Base-by-base conservation (phyloP, 495 filamentous ascomycete genomes). In the Penicillium herquei region DNA sequence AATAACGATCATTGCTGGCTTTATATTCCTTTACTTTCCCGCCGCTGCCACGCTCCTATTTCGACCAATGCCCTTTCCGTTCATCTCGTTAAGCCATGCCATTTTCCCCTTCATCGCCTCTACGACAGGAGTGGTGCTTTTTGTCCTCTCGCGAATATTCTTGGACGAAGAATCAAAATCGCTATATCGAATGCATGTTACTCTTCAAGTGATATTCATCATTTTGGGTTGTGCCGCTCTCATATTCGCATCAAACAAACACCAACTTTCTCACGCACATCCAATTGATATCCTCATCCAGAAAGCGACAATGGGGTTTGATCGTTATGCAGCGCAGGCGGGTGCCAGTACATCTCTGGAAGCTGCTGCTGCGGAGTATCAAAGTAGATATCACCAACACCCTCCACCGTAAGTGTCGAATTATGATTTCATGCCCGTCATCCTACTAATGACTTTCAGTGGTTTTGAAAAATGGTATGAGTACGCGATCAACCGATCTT, bases 381-480 rank as follows among this genome's bases (percentile, higher is more conserved):
- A 61, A 31, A 63, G 56, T 41, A 70, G 74, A 57, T 79, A 81
- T 55, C 58, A 69, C n/a, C 75, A 75, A 39, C 66, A 76, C 51
- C 80, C 80, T 6, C 80, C 80, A 54, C 78, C 80, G 66, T 75
- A 56, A 59, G 66, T 61, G 34, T 26, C 21, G 4, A 37, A 7
- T 39, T 39, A 30, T 26, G 13, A n/a, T 7, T 18, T 0, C 21
- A 26, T 26, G 21, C 1, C n/a, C n/a, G n/a, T n/a, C 21, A 26
- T 7, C 18, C 8, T 33, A 21, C 58, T 71, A 53, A 71, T 35
- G 0, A 16, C 3, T 37, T 41, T 12, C 37, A 76, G 73, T 45
- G 70, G 70, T 3, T 79, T 79, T 49, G 76, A 55, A 75, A 78
- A 80, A 54, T 93, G 90, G 90, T 92, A 84, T 61, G 73, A 86